Conservation (phyloP, 2,329 filamentous ascomycete genomes). For the Fusarium protoensiforme region DNA sequence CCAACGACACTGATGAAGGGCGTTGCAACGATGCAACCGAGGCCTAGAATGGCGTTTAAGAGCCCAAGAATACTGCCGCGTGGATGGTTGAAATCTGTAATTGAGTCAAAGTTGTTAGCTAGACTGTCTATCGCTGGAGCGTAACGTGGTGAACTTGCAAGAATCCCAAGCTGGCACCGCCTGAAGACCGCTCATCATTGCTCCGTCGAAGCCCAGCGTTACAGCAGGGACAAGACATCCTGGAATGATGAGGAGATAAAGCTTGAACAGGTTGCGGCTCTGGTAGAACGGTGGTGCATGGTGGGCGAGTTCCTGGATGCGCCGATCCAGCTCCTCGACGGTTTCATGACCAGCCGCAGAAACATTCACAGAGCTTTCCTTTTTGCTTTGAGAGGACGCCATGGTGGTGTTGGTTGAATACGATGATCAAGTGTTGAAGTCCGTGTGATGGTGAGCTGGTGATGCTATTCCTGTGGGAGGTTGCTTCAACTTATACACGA, state of each 20-base stretch:
- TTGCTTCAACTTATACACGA: neutral
- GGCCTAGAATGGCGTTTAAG: conserved; percentile 54
- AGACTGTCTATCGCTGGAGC: rapidly evolving
- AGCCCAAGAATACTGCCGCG: conserved; percentile 1
- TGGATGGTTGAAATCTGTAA: conserved; percentile 44
- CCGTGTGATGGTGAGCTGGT: neutral
- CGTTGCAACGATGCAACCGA: conserved; percentile 54
- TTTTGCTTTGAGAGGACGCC: neutral
- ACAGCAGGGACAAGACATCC: conserved; percentile 23
- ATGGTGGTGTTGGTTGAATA: neutral
- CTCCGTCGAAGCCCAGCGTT: conserved; percentile 56
- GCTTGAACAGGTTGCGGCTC: neutral
- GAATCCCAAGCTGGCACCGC: conserved; percentile 30
- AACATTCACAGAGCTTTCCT: neutral
- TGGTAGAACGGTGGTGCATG: conserved; percentile 10
- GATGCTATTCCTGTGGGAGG: neutral
- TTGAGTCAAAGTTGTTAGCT: neutral
- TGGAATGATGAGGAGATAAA: conserved; percentile 25
- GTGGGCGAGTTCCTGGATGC: neutral
- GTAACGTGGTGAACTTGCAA: neutral
- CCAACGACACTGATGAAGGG: conserved; percentile 42
- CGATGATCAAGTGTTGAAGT: neutral
- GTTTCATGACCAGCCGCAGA: neutral
- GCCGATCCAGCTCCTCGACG: neutral
- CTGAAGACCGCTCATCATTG: conserved; percentile 49